Base-by-base conservation (phyloP, 2,329 filamentous ascomycete species). In the Corynespora cassiicola region DNA sequence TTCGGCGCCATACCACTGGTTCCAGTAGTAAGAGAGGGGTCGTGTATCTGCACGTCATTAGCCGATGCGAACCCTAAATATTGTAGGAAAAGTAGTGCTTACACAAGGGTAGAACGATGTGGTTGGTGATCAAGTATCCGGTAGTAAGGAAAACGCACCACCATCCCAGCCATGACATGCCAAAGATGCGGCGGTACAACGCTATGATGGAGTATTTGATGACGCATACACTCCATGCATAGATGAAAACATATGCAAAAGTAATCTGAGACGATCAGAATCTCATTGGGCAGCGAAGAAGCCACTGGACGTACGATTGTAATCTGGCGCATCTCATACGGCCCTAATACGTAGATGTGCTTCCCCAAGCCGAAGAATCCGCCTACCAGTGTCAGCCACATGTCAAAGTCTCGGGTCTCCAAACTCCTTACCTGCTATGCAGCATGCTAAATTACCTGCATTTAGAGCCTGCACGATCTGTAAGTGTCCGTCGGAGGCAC, bases 121-220 rank as follows among this genome's bases (percentile, higher is more conserved):
- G 53, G 21, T 53, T 49, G 9, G 51, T 45, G 25, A 54, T 40
- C 5, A 56, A 36, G 21, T 56, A 56, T 16, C 48, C 45, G 6
- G 43, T 45, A 5, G 51, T 54, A 11, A 56, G 20, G 10, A 29
- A 32, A 5, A 55, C 36, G 24, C 51, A 55, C 17, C 44, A 54
- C 45, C 50, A 57, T 2, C 47, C 51, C n/a, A 54, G 31, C 45
- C 46, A 54, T n/a, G 50, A 42, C 31, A 58, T 35, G 7, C 56
- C 56, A 16, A 60, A 58, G 17, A 60, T 58, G n/a, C 56, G 54
- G 12, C 45, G 48, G 22, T 60, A 60, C 9, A 60, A 30, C 5
- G 53, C 51, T 9, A 60, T 42, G n/a, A 60, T 58, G 1, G 54
- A 58, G 30, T 50, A 52, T 25, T 60, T 60, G 37, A 60, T 60